Evolutionary conservation across 495 filamentous ascomycete genomes (phyloP), one percentile per base, ranked within the genome.

Genomic region (Aspergillus ostianus): DNA sequence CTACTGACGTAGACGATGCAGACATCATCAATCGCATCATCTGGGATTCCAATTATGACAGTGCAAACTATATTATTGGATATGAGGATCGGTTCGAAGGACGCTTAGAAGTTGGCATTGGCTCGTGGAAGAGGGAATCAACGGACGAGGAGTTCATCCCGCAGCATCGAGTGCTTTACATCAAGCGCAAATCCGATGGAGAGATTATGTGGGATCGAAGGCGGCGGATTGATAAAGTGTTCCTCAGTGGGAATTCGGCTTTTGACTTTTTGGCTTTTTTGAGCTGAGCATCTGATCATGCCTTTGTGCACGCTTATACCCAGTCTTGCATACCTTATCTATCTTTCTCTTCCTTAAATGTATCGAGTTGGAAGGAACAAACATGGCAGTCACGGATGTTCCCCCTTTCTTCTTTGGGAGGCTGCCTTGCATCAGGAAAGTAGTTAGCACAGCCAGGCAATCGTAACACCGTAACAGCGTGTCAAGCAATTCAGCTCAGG

Each of bases 61-160:
- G 75, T 29, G 63, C 67, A n/a, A 81, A 92, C 53, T 92, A 84
- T 67, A 63, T 91, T 7, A 81, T 93, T 47, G 90, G 87, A 0
- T 93, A 93, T 61, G 80, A 87, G 55, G 91, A 94, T 64, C 80
- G 90, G 13, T 92, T 91, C 57, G 61, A 82, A 9, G 90, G 89
- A 0, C 74, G 77, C 10, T 77, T 82, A 64, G 89, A 93, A 70
- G 82, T 85, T 55, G 66, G 74, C 6, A 70, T 91, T 9, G 81
- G 80, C 50, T 74, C 76, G 30, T 93, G 90, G 90, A 90, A 87
- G 73, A 82, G 73, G 19, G 90, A 93, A 59, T 78, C 85, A 47
- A 93, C 89, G 26, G 87, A 93, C 61, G 87, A 93, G 63, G 90
- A 93, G 60, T 93, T 92, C 65, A 93, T 93, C 62, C 91, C 91